A percentile compares a stretch with the other conserved stretches of the same genome.
Conservation (phyloP, 352 stramenopile species). For the Ophiocytium majus region DNA sequence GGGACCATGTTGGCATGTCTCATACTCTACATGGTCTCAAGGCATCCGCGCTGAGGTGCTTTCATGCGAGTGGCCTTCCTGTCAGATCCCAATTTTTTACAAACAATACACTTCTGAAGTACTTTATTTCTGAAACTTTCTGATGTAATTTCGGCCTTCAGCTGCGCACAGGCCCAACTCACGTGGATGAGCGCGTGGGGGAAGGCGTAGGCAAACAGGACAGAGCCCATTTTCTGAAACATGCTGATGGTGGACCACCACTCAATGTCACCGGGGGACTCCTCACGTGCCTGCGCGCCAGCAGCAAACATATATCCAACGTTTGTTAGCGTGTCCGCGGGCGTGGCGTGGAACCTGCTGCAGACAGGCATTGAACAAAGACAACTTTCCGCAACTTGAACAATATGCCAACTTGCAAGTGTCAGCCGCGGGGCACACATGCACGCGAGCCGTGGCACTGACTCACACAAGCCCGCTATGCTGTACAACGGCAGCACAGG, state of each 20-base stretch:
- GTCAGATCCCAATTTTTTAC: not conserved
- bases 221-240: not conserved
- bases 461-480: too few species aligned
- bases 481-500: too few species aligned
- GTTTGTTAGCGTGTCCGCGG: too few species aligned
- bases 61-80: not conserved
- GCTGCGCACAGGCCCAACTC: not conserved
- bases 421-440: too few species aligned
- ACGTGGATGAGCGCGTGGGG: not conserved
- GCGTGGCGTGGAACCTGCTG: too few species aligned
- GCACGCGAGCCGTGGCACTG: too few species aligned
- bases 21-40: not conserved
- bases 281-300: not conserved
- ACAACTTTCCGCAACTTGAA: too few species aligned
- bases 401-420: too few species aligned
- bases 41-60: not conserved
- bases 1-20: not conserved
- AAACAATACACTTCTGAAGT: too few species aligned
- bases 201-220: not conserved
- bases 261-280: not conserved
- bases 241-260: not conserved
- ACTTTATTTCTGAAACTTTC: too few species aligned
- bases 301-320: too few species aligned
- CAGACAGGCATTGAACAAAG: too few species aligned
- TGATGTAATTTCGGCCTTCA: not conserved